A percentile compares a stretch with the other conserved stretches of the same genome.
Evolutionary conservation across 331 rosid species (phyloP).

Genomic region (Telfairia occidentalis): DNA sequence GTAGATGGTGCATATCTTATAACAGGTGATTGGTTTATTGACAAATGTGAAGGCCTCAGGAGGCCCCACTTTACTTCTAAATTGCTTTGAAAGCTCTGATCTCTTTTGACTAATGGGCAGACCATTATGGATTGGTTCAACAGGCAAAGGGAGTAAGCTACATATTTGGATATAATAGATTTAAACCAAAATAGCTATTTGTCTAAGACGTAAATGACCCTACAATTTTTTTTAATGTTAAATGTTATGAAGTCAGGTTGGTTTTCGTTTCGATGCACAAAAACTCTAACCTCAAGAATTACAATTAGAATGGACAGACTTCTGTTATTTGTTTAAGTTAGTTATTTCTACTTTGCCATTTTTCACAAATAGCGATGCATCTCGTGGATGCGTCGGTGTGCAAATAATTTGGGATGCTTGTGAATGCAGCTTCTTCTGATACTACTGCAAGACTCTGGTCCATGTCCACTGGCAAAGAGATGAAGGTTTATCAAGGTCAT

Average conservation of each 20-base stretch:
- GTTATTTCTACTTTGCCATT: background rate
- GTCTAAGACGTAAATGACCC: background rate
- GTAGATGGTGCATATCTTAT: conserved; percentile 97
- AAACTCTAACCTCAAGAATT: background rate
- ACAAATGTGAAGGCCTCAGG: background rate
- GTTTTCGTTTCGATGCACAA: background rate
- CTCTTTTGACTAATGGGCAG: background rate
- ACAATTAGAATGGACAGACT: background rate
- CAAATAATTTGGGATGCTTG: background rate
- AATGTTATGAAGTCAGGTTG: background rate
- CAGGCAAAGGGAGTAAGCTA: background rate
- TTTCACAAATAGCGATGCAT: too few species aligned
- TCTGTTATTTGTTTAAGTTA: background rate
- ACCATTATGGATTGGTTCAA: background rate
- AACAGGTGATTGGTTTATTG: conserved; percentile 46
- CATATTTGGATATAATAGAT: background rate
- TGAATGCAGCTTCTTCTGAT: conserved; percentile 79
- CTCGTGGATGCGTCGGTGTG: background rate
- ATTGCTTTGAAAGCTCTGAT: background rate
- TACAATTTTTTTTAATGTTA: background rate
- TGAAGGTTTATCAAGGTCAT: conserved; percentile 81
- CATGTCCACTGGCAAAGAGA: conserved; percentile 76
- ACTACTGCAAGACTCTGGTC: conserved; percentile 94
- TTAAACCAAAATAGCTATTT: background rate
- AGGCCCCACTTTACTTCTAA: background rate